Evolutionary conservation across 331 rosid genomes (phyloP).

Genomic region (Pyrus hybrid): DNA sequence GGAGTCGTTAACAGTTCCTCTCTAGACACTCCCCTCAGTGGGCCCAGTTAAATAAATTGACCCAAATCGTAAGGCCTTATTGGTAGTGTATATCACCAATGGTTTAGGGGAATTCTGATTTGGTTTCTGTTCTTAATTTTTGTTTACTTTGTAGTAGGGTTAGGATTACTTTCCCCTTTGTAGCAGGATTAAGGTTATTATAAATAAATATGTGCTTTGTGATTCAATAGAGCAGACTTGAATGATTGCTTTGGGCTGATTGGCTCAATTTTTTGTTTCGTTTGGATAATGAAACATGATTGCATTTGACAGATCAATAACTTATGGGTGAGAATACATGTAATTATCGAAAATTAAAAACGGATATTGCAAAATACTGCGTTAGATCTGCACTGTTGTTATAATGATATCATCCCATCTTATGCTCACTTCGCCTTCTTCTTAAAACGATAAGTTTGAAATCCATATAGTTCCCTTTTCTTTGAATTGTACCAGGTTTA

Average conservation of each 20-base stretch:
- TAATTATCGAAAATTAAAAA: neutral
- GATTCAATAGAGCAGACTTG: too few relatives aligned
- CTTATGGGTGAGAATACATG: neutral
- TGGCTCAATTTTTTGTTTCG: neutral
- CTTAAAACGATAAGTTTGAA: neutral
- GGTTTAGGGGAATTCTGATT: too few relatives aligned
- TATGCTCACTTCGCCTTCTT: neutral
- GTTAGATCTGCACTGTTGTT: neutral
- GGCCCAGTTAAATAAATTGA: neutral
- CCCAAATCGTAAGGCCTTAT: neutral
- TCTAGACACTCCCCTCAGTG: neutral
- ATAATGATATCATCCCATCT: neutral
- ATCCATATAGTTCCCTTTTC: neutral
- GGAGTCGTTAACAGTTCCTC: neutral
- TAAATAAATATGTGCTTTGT: neutral
- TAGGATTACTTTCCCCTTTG: too few relatives aligned
- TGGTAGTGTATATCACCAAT: neutral
- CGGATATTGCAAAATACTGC: neutral
- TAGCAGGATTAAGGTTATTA: too few relatives aligned
- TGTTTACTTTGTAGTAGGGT: too few relatives aligned
- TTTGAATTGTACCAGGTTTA: neutral
- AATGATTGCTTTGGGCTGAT: neutral
- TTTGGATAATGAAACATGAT: neutral
- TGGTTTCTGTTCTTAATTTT: too few relatives aligned
- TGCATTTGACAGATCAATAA: neutral